These are phyloP conservation scores for Chaetomium tenue DNA, from an alignment of 495 filamentous ascomycete species.

Conservation along the genomic window DNA sequence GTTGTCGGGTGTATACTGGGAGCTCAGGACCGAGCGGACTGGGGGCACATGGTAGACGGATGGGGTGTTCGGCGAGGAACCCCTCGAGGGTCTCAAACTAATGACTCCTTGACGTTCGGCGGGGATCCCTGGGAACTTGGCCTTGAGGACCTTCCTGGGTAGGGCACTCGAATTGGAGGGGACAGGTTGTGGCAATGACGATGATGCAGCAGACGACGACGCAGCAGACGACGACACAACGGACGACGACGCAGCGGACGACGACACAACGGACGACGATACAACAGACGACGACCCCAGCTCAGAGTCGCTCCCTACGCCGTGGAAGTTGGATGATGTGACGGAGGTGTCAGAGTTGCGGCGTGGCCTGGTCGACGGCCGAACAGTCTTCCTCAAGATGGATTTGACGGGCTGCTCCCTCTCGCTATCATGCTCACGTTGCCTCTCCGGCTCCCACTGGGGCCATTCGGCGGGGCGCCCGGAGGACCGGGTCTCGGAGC, in stretches of 20 bases:
- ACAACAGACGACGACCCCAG: constrained; percentile 2
- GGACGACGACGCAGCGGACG: too few species aligned
- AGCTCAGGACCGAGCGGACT: constrained; percentile 25
- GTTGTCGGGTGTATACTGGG: constrained; percentile 27
- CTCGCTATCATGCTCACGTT: constrained; percentile 21
- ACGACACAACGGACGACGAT: too few species aligned
- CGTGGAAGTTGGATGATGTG: constrained; percentile 36
- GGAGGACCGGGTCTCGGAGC: constrained; percentile 25
- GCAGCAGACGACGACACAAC: background rate
- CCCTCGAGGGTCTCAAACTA: constrained; percentile 33
- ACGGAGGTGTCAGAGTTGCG: constrained; percentile 38
- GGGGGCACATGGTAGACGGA: constrained; percentile 30
- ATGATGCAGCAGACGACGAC: background rate
- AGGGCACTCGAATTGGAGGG: constrained; percentile 23
- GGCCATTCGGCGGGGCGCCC: constrained; percentile 29
- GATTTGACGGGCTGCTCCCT: constrained; percentile 27
- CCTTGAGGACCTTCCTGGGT: constrained; percentile 38
- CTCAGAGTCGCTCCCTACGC: constrained; percentile 32
- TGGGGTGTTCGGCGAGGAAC: constrained; percentile 24
- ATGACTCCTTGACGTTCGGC: constrained; percentile 31
- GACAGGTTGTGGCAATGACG: background rate
- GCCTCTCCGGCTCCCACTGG: constrained; percentile 24
- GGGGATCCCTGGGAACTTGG: constrained; percentile 33
- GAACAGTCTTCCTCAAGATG: constrained; percentile 29
- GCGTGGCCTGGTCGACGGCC: constrained; percentile 28